A percentile compares a stretch with the other conserved stretches of the same genome.
These are phyloP conservation scores for Glycine latifolia DNA, from an alignment of 306 rosid species.

Conservation along the genomic window DNA sequence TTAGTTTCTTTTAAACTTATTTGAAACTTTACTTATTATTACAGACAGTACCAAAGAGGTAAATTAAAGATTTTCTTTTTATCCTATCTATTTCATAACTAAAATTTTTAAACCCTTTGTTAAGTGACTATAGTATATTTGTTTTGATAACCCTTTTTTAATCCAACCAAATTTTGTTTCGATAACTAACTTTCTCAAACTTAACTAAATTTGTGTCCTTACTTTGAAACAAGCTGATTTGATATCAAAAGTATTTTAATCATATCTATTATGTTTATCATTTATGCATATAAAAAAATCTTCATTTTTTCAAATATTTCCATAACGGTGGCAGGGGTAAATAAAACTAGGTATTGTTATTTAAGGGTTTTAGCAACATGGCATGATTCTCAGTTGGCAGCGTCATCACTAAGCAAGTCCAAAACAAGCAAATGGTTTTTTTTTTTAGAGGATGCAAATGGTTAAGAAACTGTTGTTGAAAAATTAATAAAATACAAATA, in stretches of 20 bases:
- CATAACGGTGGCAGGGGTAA: too few relatives aligned
- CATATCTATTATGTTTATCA: background rate
- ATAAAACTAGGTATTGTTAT: background rate
- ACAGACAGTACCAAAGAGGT: too few relatives aligned
- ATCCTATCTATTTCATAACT: too few relatives aligned
- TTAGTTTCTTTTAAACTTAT: too few relatives aligned
- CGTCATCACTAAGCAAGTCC: slow-evolving; percentile 42
- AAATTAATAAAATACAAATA: too few relatives aligned
- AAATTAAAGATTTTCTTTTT: too few relatives aligned
- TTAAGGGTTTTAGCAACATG: background rate
- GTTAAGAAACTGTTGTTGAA: background rate
- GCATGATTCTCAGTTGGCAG: background rate
- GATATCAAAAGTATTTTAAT: background rate
- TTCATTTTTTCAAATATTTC: too few relatives aligned
- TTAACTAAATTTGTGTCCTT: background rate
- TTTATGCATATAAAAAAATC: background rate
- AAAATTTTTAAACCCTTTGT: too few relatives aligned
- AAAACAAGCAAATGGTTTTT: background rate
- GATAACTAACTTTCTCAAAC: slow-evolving; percentile 60
- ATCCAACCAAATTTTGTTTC: too few relatives aligned
- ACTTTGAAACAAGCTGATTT: background rate
- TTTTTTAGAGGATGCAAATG: background rate
- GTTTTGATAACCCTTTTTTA: too few relatives aligned
- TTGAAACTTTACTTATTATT: too few relatives aligned
- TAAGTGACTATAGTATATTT: too few relatives aligned